Percentiles rank a stretch among this genome's conserved stretches.
phyloP scores from a whole-genome alignment of 225 moss, liverwort and hornwort genomes.

The Thuidium tamariscinum region DNA sequence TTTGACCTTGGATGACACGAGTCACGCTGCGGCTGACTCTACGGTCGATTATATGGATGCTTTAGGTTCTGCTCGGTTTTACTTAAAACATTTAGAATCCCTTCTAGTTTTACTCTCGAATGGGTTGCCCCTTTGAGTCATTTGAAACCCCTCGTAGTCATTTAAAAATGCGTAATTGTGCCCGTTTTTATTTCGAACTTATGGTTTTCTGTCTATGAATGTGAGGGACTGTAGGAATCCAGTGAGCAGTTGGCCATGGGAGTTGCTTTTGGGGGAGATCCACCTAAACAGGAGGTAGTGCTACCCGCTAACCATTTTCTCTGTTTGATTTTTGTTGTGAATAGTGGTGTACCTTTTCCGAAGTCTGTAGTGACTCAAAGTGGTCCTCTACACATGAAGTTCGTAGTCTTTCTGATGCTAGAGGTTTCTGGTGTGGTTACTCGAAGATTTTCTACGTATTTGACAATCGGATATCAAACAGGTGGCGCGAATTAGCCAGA shows the following conservation, averaged over 20 bases:
- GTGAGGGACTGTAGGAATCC: conserved; percentile 43
- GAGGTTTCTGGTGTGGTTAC: neutral
- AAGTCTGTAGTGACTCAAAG: neutral
- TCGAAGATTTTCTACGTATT: neutral
- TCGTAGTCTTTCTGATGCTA: neutral
- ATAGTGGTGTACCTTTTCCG: neutral
- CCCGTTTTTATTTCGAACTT: neutral
- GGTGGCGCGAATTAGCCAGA: neutral
- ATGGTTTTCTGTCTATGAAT: neutral
- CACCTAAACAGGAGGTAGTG: conserved; percentile 25
- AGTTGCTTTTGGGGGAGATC: conserved; percentile 31
- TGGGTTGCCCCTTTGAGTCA: neutral
- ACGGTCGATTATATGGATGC: neutral
- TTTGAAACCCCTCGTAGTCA: neutral
- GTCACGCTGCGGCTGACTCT: neutral
- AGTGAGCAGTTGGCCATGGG: conserved; percentile 81
- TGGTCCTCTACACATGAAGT: neutral
- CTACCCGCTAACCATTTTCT: neutral
- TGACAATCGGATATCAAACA: neutral
- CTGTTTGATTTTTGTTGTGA: neutral
- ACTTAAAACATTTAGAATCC: neutral
- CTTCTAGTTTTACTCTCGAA: neutral
- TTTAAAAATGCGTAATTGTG: neutral
- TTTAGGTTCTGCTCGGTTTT: neutral
- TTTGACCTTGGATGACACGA: neutral